These are phyloP conservation scores for Penicillium paradoxum DNA, from an alignment of 495 filamentous ascomycete genomes.

Conservation along the genomic window DNA sequence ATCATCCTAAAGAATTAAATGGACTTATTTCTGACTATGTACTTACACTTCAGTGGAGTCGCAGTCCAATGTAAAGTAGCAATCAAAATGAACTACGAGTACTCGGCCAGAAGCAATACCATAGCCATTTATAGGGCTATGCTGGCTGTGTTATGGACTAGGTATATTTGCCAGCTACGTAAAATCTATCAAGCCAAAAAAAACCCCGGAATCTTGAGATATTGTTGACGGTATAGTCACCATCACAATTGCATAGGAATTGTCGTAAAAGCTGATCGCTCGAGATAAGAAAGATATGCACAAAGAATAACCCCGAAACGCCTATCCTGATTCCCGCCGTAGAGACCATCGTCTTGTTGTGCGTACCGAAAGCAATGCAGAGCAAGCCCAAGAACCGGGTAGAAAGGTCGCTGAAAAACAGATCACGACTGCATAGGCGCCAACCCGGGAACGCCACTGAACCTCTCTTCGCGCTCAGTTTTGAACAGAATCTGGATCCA, in stretches of 20 bases:
- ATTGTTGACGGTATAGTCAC: neutral
- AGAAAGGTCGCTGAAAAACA: neutral
- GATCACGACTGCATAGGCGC: slow-evolving; percentile 48
- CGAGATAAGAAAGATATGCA: slow-evolving; percentile 9
- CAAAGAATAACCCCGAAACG: slow-evolving; percentile 14
- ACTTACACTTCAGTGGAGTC: neutral
- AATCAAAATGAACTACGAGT: neutral
- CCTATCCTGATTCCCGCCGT: slow-evolving; percentile 16
- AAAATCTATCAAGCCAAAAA: no score
- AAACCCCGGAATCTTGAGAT: neutral
- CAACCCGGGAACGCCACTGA: slow-evolving; percentile 87
- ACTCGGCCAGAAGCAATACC: no score
- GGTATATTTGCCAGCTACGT: no score
- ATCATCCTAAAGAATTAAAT: neutral
- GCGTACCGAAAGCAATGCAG: neutral
- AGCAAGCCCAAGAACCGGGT: neutral
- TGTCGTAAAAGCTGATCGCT: slow-evolving; percentile 15
- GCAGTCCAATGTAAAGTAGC: neutral
- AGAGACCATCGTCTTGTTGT: slow-evolving; percentile 9
- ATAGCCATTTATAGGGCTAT: no score
- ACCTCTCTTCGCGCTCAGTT: slow-evolving; percentile 95
- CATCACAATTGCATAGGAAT: neutral
- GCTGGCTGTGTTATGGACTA: no score
- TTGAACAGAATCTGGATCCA: slow-evolving; percentile 99
- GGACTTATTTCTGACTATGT: neutral